Evolutionary conservation across 2,329 filamentous ascomycete species (phyloP).

Genomic region (Pseudogymnoascus sp.): DNA sequence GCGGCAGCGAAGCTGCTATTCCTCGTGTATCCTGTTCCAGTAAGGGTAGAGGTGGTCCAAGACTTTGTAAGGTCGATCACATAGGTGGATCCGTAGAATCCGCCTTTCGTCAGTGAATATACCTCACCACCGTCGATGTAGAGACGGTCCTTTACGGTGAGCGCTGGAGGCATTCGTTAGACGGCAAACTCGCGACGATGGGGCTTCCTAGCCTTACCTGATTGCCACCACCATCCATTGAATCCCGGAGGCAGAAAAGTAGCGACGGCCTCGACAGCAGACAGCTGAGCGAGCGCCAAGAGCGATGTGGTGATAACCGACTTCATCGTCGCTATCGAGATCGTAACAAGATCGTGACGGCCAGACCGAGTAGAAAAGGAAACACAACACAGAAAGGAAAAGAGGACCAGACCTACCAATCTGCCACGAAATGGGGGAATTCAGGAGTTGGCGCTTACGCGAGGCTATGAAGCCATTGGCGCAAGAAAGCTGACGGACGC

Average conservation of each 20-base stretch:
- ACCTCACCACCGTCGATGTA: neutral
- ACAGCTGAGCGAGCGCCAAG: neutral
- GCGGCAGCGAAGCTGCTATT: neutral
- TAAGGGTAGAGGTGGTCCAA: slow-evolving; percentile 14
- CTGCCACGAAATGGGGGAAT: neutral
- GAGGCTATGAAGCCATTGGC: neutral
- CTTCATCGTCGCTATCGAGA: slow-evolving; percentile 1
- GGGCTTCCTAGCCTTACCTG: neutral
- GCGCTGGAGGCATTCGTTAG: neutral
- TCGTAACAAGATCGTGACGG: neutral
- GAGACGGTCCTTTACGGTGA: neutral
- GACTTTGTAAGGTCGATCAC: slow-evolving; percentile 14
- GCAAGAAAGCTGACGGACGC: neutral
- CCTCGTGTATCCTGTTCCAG: neutral
- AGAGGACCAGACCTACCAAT: neutral
- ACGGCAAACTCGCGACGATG: neutral
- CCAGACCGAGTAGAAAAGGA: neutral
- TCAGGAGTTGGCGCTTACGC: neutral
- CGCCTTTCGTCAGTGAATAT: neutral
- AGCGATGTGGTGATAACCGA: neutral
- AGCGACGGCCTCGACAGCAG: neutral
- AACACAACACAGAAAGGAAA: neutral
- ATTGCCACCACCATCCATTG: slow-evolving; percentile 2
- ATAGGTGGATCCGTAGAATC: slow-evolving; percentile 1
- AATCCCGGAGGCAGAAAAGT: neutral